Evolutionary conservation across 2,329 filamentous ascomycete species (phyloP).

Genomic region (Acrocalymma vagum): DNA sequence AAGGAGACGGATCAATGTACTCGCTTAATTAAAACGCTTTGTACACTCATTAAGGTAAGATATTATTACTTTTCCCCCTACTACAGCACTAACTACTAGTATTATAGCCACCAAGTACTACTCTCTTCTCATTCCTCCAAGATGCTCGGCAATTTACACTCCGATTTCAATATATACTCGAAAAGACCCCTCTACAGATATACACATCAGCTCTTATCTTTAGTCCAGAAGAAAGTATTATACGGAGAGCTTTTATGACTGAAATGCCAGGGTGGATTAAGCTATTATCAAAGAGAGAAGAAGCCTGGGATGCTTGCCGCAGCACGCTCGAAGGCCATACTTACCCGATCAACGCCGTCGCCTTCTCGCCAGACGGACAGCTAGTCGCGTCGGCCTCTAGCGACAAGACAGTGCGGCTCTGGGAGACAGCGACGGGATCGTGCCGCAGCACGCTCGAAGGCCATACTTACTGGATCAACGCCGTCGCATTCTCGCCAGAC

Average conservation of each 20-base stretch:
- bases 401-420: conserved; percentile 14
- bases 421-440: conserved; percentile 13
- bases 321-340: conserved; percentile 8
- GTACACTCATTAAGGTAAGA: too few species aligned
- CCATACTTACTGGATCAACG: neutral
- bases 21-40: too few species aligned
- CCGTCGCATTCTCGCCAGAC: conserved; percentile 18
- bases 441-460: conserved; percentile 9
- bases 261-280: too few species aligned
- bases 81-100: too few species aligned
- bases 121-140: conserved; percentile 1
- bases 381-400: conserved; percentile 6
- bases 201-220: conserved; percentile 12
- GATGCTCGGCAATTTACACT: conserved; percentile 5
- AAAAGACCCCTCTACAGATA: conserved; percentile 7
- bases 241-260: neutral
- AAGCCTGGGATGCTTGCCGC: conserved; percentile 7
- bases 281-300: conserved; percentile 10
- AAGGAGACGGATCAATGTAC: conserved; percentile 21
- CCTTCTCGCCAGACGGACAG: conserved; percentile 15
- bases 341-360: neutral
- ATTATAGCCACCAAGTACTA: too few species aligned
- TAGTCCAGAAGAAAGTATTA: conserved; percentile 5
- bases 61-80: too few species aligned
- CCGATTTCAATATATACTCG: conserved; percentile 1